Percentiles rank a stretch among this genome's conserved stretches.
These are phyloP conservation scores for Malassezia obtusa DNA, from an alignment of 1,284 basidiomycete genomes.

Conservation along the genomic window DNA sequence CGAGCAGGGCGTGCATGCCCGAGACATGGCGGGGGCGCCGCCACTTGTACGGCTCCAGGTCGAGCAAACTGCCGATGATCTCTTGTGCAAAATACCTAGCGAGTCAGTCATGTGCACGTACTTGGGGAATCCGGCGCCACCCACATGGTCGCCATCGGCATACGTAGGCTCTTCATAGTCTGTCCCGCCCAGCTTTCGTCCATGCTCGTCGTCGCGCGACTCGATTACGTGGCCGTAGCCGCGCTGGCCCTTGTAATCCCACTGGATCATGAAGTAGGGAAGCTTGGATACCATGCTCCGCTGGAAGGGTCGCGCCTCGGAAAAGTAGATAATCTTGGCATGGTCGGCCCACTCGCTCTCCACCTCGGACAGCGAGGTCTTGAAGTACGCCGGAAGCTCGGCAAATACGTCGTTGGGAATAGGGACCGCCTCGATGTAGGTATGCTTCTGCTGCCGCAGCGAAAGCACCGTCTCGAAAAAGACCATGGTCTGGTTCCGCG, in stretches of 20 bases:
- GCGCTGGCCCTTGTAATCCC: conserved; percentile 73
- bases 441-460: conserved; percentile 78
- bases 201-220: conserved; percentile 53
- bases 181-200: conserved; percentile 50
- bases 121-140: conserved; percentile 55
- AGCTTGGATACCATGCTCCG: conserved; percentile 71
- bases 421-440: conserved; percentile 79
- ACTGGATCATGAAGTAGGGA: conserved; percentile 97
- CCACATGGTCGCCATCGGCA: conserved; percentile 76
- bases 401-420: conserved; percentile 75
- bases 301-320: conserved; percentile 45
- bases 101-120: conserved; percentile 5
- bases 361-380: conserved; percentile 77
- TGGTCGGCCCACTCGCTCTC: conserved; percentile 97
- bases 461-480: conserved; percentile 87
- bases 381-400: conserved; percentile 82
- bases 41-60: conserved; percentile 79
- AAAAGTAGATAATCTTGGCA: conserved; percentile 89
- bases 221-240: conserved; percentile 66
- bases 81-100: conserved; percentile 66
- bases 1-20: conserved; percentile 52
- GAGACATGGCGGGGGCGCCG: conserved; percentile 58
- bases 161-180: conserved; percentile 17
- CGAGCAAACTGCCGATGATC: conserved; percentile 82
- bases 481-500: conserved; percentile 71